A percentile compares a stretch with the other conserved stretches of the same genome.
phyloP scores from a whole-genome alignment of 2,329 filamentous ascomycete species.

The Cadophora sp. region DNA sequence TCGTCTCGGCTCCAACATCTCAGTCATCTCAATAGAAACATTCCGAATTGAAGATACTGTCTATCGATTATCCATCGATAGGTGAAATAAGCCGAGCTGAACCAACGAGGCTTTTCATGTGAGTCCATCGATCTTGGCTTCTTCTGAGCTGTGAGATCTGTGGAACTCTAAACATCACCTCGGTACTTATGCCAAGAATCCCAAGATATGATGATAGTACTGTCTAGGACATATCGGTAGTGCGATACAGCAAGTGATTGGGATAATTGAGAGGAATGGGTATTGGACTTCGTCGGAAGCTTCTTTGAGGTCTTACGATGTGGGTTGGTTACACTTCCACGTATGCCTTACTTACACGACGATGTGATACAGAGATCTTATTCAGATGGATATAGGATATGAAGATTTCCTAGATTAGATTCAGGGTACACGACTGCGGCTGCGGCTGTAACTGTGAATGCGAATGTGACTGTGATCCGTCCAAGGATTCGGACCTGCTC shows the following conservation, averaged over 20 bases:
- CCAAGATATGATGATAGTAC: background rate
- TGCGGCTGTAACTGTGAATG: background rate
- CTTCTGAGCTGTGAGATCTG: background rate
- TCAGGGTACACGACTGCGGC: background rate
- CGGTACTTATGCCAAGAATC: background rate
- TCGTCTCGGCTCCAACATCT: background rate
- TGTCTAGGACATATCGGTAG: background rate
- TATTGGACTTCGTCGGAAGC: background rate
- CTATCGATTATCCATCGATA: too few relatives aligned
- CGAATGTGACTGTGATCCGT: background rate
- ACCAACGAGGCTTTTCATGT: too few relatives aligned
- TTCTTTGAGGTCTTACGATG: background rate
- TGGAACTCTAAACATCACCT: background rate
- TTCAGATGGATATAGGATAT: background rate
- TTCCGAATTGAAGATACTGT: background rate
- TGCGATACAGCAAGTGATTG: background rate
- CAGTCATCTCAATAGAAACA: background rate
- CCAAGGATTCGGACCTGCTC: background rate
- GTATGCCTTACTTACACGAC: background rate
- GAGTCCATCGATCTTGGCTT: background rate
- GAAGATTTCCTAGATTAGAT: background rate
- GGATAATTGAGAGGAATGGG: too few relatives aligned
- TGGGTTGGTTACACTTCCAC: background rate
- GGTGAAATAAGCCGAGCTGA: background rate
- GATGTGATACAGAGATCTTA: background rate